Percentiles rank a stretch among this genome's conserved stretches.
Conservation (phyloP, 331 rosid species). For the Phaseolus coccineus region DNA sequence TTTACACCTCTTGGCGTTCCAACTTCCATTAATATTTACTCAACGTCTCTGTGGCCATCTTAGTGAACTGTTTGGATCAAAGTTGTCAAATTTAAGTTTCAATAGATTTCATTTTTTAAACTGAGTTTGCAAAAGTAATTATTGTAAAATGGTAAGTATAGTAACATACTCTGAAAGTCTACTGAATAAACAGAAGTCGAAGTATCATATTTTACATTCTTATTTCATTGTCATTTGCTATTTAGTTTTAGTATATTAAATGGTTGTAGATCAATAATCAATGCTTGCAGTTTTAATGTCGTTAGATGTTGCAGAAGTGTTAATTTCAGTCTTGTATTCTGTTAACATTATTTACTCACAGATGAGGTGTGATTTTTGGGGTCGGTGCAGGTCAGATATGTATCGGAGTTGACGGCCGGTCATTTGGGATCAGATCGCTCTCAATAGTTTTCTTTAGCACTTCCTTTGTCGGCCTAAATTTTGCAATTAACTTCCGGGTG, state of each 20-base stretch:
- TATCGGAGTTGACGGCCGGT: conserved; percentile 1
- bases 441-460: not conserved
- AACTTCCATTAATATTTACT: not conserved
- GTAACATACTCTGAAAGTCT: too few species aligned
- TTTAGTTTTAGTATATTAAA: not conserved
- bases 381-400: conserved; percentile 37
- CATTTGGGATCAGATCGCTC: conserved; percentile 12
- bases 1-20: not conserved
- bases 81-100: too few species aligned
- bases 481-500: conserved; percentile 37
- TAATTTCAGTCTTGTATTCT: not conserved
- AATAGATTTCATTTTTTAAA: too few species aligned
- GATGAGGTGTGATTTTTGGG: not conserved
- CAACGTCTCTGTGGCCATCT: not conserved
- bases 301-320: not conserved
- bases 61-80: too few species aligned
- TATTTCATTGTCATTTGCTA: not conserved
- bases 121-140: too few species aligned
- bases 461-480: conserved; percentile 21
- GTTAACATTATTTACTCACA: not conserved
- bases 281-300: not conserved
- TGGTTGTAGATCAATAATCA: not conserved
- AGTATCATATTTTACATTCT: not conserved
- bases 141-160: too few species aligned
- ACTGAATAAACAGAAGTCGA: too few species aligned